Percentiles rank a stretch among this genome's conserved stretches.
Conservation (phyloP, 202 grass and related monocot genomes). For the Eragrostis tef region DNA sequence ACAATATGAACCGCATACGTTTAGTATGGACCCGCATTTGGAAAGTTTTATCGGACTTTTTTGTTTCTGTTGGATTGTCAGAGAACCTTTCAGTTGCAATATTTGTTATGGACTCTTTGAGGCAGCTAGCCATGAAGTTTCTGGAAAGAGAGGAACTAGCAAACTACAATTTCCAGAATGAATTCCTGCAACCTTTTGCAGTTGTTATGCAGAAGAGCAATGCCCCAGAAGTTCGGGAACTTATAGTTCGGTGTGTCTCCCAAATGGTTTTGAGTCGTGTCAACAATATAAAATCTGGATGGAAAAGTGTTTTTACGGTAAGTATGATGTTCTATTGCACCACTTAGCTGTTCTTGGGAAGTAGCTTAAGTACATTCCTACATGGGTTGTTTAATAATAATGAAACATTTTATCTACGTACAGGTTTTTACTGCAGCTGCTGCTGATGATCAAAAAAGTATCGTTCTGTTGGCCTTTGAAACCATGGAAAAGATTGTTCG, state of each 20-base stretch:
- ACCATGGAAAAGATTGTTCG: slow-evolving; percentile 99
- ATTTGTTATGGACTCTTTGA: slow-evolving; percentile 98
- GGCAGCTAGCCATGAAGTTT: slow-evolving; percentile 98
- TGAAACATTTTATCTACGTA: slow-evolving; percentile 38
- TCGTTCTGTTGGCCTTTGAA: slow-evolving; percentile 96
- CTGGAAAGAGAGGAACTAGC: slow-evolving; percentile 94
- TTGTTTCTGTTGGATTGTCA: slow-evolving; percentile 86
- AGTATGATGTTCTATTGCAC: slow-evolving; percentile 42
- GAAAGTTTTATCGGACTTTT: slow-evolving; percentile 95
- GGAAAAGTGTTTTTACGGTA: slow-evolving; percentile 98
- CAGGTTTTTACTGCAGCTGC: slow-evolving; percentile 91
- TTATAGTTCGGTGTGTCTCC: slow-evolving; percentile 92
- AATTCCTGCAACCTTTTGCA: slow-evolving; percentile 93
- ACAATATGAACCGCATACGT: slow-evolving; percentile 98
- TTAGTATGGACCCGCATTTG: slow-evolving; percentile 97
- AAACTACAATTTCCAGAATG: slow-evolving; percentile 99
- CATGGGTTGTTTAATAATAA: slow-evolving; percentile 27
- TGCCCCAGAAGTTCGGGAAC: slow-evolving; percentile 87
- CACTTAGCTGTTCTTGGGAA: slow-evolving; percentile 14
- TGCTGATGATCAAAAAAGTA: slow-evolving; percentile 92
- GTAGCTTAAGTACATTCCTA: slow-evolving; percentile 17
- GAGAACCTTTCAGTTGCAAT: slow-evolving; percentile 98
- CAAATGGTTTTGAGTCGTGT: slow-evolving; percentile 99
- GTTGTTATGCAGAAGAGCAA: slow-evolving; percentile 96
- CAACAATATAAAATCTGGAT: slow-evolving; percentile 96